phyloP scores from a whole-genome alignment of 202 grass and related monocot species.

The Tripidium arundinaceum region DNA sequence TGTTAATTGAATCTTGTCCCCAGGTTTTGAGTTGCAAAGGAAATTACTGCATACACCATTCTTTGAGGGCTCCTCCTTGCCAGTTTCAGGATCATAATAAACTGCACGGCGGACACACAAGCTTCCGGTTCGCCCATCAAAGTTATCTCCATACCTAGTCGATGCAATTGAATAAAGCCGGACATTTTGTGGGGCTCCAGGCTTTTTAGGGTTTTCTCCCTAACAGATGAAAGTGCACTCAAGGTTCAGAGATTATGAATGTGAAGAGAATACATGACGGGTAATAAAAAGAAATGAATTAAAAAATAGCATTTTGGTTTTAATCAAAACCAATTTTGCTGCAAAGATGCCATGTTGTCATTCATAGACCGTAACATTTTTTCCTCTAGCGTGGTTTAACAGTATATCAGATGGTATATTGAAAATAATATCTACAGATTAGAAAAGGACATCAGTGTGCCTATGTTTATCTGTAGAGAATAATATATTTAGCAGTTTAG shows the following conservation, averaged over 20 bases:
- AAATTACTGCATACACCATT: slow-evolving; percentile 95
- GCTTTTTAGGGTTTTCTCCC: slow-evolving; percentile 97
- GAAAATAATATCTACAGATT: background rate
- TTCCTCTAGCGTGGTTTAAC: background rate
- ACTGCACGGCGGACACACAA: slow-evolving; percentile 80
- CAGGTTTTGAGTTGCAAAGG: slow-evolving; percentile 88
- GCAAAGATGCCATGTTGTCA: background rate
- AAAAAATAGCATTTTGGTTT: background rate
- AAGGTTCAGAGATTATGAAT: background rate
- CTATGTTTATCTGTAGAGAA: background rate
- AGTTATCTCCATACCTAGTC: slow-evolving; percentile 83
- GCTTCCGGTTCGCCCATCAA: slow-evolving; percentile 76
- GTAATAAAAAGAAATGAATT: background rate
- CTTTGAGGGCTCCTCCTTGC: slow-evolving; percentile 83
- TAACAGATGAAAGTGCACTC: slow-evolving; percentile 36
- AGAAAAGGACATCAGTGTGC: background rate
- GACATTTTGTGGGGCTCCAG: slow-evolving; percentile 80
- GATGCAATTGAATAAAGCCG: slow-evolving; percentile 92
- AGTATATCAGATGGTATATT: background rate
- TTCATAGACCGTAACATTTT: background rate
- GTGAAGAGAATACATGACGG: background rate
- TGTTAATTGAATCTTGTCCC: slow-evolving; percentile 87
- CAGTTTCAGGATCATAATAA: slow-evolving; percentile 86
- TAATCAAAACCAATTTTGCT: background rate
- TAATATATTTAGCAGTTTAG: background rate